Percentiles rank a stretch among this genome's conserved stretches.
These are phyloP conservation scores for Harringtonia aguacate DNA, from an alignment of 2,329 filamentous ascomycete species.

Conservation along the genomic window DNA sequence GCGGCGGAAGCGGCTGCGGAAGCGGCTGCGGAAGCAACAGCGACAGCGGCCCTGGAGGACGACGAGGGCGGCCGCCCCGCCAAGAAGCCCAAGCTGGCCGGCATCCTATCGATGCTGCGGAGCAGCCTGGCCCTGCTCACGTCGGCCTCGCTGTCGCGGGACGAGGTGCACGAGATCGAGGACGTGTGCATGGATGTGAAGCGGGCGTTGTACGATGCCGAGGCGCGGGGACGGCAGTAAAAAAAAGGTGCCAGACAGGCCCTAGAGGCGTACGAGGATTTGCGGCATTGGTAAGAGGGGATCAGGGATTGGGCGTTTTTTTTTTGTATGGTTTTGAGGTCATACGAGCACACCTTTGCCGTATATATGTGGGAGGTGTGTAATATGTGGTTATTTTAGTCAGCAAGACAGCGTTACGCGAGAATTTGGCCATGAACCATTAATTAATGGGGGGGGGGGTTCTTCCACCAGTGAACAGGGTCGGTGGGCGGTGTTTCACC, in stretches of 20 bases:
- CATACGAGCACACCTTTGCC: no score
- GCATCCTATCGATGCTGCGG: conserved; percentile 43
- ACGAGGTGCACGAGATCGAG: conserved; percentile 61
- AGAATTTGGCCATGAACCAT: no score
- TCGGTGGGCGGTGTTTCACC: no score
- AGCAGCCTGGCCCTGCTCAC: conserved; percentile 49
- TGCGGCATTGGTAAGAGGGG: not conserved
- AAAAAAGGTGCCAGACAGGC: not conserved
- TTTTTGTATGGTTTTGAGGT: no score
- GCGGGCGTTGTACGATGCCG: conserved; percentile 61
- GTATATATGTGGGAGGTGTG: no score
- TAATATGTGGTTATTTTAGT: no score
- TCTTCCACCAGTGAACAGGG: no score
- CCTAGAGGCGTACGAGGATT: no score
- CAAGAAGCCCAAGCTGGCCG: conserved; percentile 26
- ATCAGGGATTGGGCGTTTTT: no score
- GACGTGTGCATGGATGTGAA: conserved; percentile 73
- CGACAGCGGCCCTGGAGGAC: conserved; percentile 1
- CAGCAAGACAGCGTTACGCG: no score
- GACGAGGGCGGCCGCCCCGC: not conserved
- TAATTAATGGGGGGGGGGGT: no score
- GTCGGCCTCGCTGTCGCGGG: conserved; percentile 46
- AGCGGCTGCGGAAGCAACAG: conserved; percentile 9
- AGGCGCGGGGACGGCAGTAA: conserved; percentile 39
- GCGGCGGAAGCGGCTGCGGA: not conserved